These are phyloP conservation scores for Hondaea fermentalgiana DNA, from an alignment of 108 stramenopile species.

Conservation along the genomic window DNA sequence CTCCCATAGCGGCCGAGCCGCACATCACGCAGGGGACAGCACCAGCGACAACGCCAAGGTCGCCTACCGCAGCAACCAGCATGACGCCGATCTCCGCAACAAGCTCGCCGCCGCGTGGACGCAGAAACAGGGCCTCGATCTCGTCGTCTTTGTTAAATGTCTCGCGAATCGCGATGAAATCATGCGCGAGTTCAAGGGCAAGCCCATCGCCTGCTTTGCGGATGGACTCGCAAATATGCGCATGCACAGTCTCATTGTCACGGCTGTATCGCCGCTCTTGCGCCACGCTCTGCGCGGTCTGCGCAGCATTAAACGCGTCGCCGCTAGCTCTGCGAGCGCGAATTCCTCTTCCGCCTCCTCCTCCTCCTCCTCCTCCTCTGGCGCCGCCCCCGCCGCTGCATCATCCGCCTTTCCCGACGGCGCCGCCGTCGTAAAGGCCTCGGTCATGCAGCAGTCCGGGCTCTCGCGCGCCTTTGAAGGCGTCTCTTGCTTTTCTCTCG, in stretches of 20 bases:
- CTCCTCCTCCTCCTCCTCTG: background rate
- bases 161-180: background rate
- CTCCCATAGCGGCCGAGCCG: too few species aligned
- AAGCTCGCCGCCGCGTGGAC: background rate
- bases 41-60: background rate
- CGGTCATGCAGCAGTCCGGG: background rate
- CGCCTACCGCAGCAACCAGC: background rate
- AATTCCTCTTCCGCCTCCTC: background rate
- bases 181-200: slow-evolving; percentile 7
- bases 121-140: background rate
- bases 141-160: background rate
- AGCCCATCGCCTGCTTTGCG: background rate
- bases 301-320: background rate
- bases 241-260: background rate
- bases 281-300: background rate
- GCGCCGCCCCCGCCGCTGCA: background rate
- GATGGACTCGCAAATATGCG: background rate
- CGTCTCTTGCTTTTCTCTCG: background rate
- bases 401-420: background rate
- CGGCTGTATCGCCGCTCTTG: background rate
- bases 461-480: background rate
- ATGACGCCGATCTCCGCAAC: background rate
- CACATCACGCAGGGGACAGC: background rate
- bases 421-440: background rate
- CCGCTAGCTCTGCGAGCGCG: background rate